Conservation (phyloP, 306 rosid species). For the Calophaca sinica region DNA sequence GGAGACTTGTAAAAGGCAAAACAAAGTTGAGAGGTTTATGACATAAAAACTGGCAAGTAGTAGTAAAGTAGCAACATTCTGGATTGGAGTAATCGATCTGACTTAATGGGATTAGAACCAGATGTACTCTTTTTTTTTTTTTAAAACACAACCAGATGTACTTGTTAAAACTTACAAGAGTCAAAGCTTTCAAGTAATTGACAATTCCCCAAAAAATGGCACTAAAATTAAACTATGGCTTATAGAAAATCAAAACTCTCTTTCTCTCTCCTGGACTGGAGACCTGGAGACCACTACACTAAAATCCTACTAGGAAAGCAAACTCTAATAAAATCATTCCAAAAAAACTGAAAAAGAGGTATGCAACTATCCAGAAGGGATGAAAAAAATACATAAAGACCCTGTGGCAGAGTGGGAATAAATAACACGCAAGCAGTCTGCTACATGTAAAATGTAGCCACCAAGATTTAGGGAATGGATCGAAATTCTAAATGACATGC, state of each 20-base stretch:
- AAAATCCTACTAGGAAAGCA: too few relatives aligned
- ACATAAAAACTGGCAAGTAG: background rate
- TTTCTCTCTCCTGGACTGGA: too few relatives aligned
- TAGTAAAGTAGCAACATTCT: conserved; percentile 4
- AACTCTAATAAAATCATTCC: too few relatives aligned
- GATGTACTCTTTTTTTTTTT: too few relatives aligned
- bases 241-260: background rate
- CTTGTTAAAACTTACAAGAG: background rate
- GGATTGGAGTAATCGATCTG: background rate
- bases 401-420: too few relatives aligned
- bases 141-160: too few relatives aligned
- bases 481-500: conserved; percentile 14
- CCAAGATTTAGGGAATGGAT: background rate
- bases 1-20: conserved; percentile 29
- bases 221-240: conserved; percentile 2
- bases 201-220: background rate
- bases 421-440: too few relatives aligned
- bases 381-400: background rate
- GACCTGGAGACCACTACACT: too few relatives aligned
- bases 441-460: too few relatives aligned
- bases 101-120: conserved; percentile 20
- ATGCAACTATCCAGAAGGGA: too few relatives aligned
- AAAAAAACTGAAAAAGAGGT: too few relatives aligned
- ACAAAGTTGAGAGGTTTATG: background rate
- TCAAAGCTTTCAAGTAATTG: background rate